Base-by-base conservation (phyloP, 2,329 filamentous ascomycete genomes). In the Penicillium sp. region DNA sequence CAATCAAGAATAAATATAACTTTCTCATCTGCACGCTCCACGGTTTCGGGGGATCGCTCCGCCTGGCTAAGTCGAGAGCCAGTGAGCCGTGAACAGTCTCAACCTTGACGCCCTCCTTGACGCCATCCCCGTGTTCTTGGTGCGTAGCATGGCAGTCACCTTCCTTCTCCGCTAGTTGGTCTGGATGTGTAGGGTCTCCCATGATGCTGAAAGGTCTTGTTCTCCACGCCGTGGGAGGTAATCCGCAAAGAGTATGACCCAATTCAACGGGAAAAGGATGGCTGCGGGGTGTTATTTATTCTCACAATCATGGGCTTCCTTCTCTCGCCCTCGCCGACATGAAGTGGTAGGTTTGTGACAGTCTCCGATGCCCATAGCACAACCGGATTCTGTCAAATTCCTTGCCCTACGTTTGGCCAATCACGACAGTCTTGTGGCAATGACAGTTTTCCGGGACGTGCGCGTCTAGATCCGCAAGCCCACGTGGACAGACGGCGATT, bases 51-150 rank as follows among this genome's bases (percentile, higher is more conserved):
- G 56, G 56, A 37, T 42, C 35, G 5, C 38, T 45, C 32, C 56
- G 47, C 26, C 40, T 56, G 32, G 56, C 56, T 1, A 49, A 16
- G n/a, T 58, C 56, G 34, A 58, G 31, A 37, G 48, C 56, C 53
- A 58, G 42, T 35, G 56, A 58, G 44, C 56, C 56, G 11, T 56
- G 56, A 18, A 58, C 37, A 7, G 46, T 46, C 39, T 58, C 56
- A 24, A 58, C 52, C 29, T 54, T 48, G 20, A 56, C 43, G 11
- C 53, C 53, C n/a, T 56, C 56, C 22, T 45, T 40, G n/a, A n/a
- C n/a, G n/a, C n/a, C n/a, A n/a, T n/a, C n/a, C n/a, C n/a, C n/a
- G 5, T 37, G 45, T 16, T 58, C 56, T n/a, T 51, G 31, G 34
- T 57, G 56, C 24, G 20, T 42, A 9, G 39, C 26, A 3, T 52